These are phyloP conservation scores for Penicillium herquei DNA, from an alignment of 495 filamentous ascomycete species.

Conservation along the genomic window DNA sequence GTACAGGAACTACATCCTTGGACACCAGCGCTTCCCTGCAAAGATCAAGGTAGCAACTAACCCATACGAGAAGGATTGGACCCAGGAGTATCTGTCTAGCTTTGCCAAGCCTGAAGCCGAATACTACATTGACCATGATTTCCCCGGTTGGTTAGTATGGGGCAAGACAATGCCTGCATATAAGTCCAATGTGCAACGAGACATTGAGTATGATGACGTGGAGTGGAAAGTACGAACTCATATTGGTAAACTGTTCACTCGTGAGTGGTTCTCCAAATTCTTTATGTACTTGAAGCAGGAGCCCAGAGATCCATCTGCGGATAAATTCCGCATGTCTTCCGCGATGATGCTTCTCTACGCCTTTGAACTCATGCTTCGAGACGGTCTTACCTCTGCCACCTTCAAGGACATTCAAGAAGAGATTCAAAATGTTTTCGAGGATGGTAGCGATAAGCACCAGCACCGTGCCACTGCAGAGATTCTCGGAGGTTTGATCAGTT, in stretches of 20 bases:
- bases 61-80: conserved; percentile 72
- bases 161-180: conserved; percentile 77
- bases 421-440: conserved; percentile 70
- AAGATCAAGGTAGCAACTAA: conserved; percentile 71
- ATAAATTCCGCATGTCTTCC: conserved; percentile 86
- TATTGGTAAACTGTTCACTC: conserved; percentile 76
- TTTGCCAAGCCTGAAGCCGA: conserved; percentile 80
- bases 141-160: conserved; percentile 98
- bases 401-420: conserved; percentile 88
- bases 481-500: conserved; percentile 75
- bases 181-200: conserved; percentile 63
- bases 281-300: conserved; percentile 97
- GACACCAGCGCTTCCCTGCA: conserved; percentile 70
- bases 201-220: conserved; percentile 77
- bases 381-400: conserved; percentile 67
- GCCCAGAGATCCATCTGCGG: conserved; percentile 75
- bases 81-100: conserved; percentile 67
- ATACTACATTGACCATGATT: conserved; percentile 87
- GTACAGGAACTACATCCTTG: conserved; percentile 79
- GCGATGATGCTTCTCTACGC: conserved; percentile 81
- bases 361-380: conserved; percentile 78
- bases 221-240: conserved; percentile 74
- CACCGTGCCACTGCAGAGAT: conserved; percentile 96
- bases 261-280: conserved; percentile 81
- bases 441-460: conserved; percentile 96